Conservation (phyloP, 805 yeast species). For the Kluyveromyces wickerhamii region DNA sequence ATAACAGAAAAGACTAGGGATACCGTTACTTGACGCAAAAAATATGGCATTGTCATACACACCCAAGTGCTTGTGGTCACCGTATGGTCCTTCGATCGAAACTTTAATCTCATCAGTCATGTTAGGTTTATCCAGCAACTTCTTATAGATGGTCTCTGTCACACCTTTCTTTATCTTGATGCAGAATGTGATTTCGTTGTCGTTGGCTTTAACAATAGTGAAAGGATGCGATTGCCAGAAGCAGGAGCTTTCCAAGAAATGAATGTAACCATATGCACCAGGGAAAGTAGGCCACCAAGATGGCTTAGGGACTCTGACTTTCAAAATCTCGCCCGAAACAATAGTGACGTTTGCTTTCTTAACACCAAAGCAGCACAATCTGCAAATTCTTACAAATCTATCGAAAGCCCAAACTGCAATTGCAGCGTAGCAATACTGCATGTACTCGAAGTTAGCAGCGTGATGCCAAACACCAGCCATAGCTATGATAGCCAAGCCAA, state of each 20-base stretch:
- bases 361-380: slow-evolving; percentile 54
- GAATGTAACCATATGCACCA: slow-evolving; percentile 43
- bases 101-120: slow-evolving; percentile 21
- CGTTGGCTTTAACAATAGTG: slow-evolving; percentile 37
- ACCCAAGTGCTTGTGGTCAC: slow-evolving; percentile 31
- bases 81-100: slow-evolving; percentile 55
- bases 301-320: slow-evolving; percentile 14
- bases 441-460: slow-evolving; percentile 35
- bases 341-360: slow-evolving; percentile 33
- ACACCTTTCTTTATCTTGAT: slow-evolving; percentile 45
- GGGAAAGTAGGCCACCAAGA: slow-evolving; percentile 40
- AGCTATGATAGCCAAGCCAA: slow-evolving; percentile 35
- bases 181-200: slow-evolving; percentile 34
- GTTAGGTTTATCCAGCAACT: slow-evolving; percentile 26
- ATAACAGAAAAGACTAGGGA: slow-evolving; percentile 37
- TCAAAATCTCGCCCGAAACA: slow-evolving; percentile 14
- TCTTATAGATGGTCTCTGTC: slow-evolving; percentile 35
- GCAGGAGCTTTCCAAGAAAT: slow-evolving; percentile 39
- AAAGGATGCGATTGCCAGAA: slow-evolving; percentile 67
- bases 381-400: slow-evolving; percentile 43
- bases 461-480: slow-evolving; percentile 40
- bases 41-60: slow-evolving; percentile 35
- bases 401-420: slow-evolving; percentile 65
- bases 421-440: slow-evolving; percentile 42
- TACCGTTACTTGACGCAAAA: slow-evolving; percentile 42